Percentiles rank a stretch among this genome's conserved stretches.
Conservation (phyloP, 1,284 basidiomycete genomes). For the Inonotus obliquus region DNA sequence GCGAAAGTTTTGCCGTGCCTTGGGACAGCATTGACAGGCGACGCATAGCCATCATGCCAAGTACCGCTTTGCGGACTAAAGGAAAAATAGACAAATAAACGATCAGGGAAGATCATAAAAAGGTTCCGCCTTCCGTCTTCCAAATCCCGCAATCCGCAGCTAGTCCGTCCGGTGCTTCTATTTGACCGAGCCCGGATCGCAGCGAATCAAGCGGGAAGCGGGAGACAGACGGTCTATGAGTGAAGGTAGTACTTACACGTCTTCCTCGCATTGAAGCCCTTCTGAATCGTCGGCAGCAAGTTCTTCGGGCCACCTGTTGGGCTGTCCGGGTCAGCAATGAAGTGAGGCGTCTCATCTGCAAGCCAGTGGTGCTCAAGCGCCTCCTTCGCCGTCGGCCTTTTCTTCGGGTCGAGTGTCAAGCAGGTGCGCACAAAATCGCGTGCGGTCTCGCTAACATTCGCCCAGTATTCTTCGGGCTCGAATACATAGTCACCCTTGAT, state of each 20-base stretch:
- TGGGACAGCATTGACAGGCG: conserved; percentile 59
- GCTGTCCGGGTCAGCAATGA: conserved; percentile 58
- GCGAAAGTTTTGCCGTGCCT: conserved; percentile 26
- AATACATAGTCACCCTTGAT: conserved; percentile 89
- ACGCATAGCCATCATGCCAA: conserved; percentile 81
- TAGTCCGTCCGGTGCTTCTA: not conserved
- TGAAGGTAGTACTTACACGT: conserved; percentile 63
- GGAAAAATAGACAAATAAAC: not conserved
- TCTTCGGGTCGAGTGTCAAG: conserved; percentile 76
- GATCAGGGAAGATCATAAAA: not conserved
- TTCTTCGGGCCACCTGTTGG: conserved; percentile 65
- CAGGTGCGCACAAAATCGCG: conserved; percentile 79
- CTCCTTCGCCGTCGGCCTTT: conserved; percentile 73
- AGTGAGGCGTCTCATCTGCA: conserved; percentile 59
- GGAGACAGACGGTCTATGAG: not conserved
- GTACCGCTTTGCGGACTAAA: conserved; percentile 80
- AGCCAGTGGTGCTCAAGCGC: conserved; percentile 82
- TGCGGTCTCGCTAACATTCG: conserved; percentile 75
- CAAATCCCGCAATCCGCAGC: not conserved
- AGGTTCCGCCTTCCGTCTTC: not conserved
- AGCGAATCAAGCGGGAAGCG: not conserved
- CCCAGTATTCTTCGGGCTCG: conserved; percentile 86
- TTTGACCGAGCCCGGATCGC: not conserved
- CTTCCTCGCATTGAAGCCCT: conserved; percentile 82
- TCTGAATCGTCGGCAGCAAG: conserved; percentile 84